These are phyloP conservation scores for Gymnopilus junonius DNA, from an alignment of 768 basidiomycete species.

Conservation along the genomic window DNA sequence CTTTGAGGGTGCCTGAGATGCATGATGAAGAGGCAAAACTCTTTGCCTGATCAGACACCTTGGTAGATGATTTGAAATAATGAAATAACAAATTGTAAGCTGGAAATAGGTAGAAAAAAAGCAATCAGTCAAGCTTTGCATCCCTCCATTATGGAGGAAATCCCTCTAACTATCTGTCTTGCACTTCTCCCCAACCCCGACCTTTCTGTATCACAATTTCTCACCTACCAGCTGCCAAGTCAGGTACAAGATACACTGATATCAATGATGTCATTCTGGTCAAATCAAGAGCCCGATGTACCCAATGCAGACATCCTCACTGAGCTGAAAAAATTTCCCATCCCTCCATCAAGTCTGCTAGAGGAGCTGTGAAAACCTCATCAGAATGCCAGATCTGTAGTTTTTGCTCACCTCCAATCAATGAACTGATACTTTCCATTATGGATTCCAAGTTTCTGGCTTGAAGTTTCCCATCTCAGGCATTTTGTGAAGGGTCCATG, in stretches of 20 bases:
- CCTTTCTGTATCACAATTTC: background rate
- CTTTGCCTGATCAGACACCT: background rate
- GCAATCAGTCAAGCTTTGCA: background rate
- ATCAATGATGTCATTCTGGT: conserved; percentile 87
- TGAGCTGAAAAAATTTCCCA: too few relatives aligned
- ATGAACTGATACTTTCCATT: background rate
- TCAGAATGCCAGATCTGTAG: too few relatives aligned
- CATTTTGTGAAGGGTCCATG: background rate
- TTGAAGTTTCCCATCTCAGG: background rate
- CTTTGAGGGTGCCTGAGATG: conserved; percentile 55
- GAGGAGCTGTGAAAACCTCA: too few relatives aligned
- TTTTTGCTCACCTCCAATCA: too few relatives aligned
- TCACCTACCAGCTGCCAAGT: background rate
- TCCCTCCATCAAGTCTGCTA: too few relatives aligned
- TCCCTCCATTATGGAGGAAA: background rate
- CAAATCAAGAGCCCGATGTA: conserved; percentile 22
- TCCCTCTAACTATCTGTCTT: background rate
- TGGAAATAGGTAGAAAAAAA: background rate
- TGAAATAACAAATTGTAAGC: background rate
- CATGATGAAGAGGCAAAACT: background rate
- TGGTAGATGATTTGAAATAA: background rate
- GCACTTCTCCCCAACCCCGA: background rate
- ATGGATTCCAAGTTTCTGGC: background rate
- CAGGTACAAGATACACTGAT: background rate
- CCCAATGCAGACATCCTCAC: too few relatives aligned